Conservation (phyloP, 139 green algal genomes). For the Chlamydomonas asymmetrica region DNA sequence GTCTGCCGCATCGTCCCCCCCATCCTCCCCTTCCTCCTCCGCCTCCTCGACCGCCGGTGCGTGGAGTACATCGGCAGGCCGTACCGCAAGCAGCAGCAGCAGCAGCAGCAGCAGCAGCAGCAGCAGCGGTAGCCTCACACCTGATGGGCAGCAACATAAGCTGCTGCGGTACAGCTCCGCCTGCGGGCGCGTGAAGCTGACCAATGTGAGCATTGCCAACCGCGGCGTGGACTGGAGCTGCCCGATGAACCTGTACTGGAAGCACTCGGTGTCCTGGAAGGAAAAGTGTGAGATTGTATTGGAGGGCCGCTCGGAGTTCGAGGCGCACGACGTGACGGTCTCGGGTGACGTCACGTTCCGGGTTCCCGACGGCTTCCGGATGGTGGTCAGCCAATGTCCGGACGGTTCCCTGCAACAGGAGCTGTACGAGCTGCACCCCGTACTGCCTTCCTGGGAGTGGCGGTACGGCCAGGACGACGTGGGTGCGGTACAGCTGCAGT, state of each 20-base stretch:
- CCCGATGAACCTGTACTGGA: constrained; percentile 81
- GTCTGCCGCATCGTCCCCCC: background rate
- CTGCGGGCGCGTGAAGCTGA: constrained; percentile 74
- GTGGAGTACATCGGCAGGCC: background rate
- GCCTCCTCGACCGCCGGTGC: too few species aligned
- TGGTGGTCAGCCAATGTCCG: constrained; percentile 59
- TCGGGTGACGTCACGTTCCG: constrained; percentile 64
- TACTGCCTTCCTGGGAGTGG: constrained; percentile 18
- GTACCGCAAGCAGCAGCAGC: too few species aligned
- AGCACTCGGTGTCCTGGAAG: constrained; percentile 67
- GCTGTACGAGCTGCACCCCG: background rate
- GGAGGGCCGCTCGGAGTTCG: constrained; percentile 87
- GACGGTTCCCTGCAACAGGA: background rate
- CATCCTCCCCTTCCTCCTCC: too few species aligned
- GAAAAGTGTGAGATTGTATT: constrained; percentile 78
- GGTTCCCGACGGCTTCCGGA: constrained; percentile 78
- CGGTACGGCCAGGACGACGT: constrained; percentile 11
- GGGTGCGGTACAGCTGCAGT: constrained; percentile 19
- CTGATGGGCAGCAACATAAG: constrained; percentile 22
- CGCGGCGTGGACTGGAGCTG: constrained; percentile 81
- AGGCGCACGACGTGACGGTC: constrained; percentile 68
- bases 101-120: background rate
- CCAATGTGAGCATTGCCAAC: constrained; percentile 85
- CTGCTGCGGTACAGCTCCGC: constrained; percentile 42
- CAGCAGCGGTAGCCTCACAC: constrained; percentile 17